Conservation (phyloP, 495 filamentous ascomycete species). For the Articulospora tetracladia region DNA sequence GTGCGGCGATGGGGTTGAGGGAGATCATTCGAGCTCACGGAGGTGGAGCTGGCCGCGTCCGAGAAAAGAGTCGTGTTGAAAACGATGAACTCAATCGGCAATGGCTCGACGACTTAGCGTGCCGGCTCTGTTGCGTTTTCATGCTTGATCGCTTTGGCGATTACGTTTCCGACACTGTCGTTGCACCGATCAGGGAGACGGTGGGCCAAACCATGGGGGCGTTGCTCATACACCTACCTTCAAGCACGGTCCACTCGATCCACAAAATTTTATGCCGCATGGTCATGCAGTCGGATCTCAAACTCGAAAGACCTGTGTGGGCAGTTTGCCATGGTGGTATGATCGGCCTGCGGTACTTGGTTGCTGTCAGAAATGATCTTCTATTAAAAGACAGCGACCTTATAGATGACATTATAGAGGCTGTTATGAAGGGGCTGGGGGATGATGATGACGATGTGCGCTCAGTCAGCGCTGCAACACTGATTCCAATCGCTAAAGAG, state of each 20-base stretch:
- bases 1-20: conserved; percentile 90
- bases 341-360: conserved; percentile 91
- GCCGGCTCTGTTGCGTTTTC: conserved; percentile 86
- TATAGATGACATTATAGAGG: conserved; percentile 87
- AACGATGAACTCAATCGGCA: conserved; percentile 75
- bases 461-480: conserved; percentile 90
- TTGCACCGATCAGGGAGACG: conserved; percentile 93
- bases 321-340: conserved; percentile 97
- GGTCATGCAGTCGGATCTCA: conserved; percentile 84
- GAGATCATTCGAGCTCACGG: conserved; percentile 93
- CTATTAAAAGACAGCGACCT: conserved; percentile 76
- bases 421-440: conserved; percentile 90
- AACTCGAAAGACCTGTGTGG: conserved; percentile 70
- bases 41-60: conserved; percentile 77
- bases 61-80: conserved; percentile 62
- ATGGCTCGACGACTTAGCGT: conserved; percentile 92
- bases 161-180: conserved; percentile 94
- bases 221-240: conserved; percentile 73
- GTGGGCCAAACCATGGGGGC: conserved; percentile 94
- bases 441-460: conserved; percentile 94
- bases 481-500: conserved; percentile 92
- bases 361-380: conserved; percentile 89
- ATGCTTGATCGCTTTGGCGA: conserved; percentile 98
- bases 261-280: conserved; percentile 80
- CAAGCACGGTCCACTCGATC: conserved; percentile 69